Conservation (phyloP, 768 basidiomycete genomes). For the Hygrophorus russula region DNA sequence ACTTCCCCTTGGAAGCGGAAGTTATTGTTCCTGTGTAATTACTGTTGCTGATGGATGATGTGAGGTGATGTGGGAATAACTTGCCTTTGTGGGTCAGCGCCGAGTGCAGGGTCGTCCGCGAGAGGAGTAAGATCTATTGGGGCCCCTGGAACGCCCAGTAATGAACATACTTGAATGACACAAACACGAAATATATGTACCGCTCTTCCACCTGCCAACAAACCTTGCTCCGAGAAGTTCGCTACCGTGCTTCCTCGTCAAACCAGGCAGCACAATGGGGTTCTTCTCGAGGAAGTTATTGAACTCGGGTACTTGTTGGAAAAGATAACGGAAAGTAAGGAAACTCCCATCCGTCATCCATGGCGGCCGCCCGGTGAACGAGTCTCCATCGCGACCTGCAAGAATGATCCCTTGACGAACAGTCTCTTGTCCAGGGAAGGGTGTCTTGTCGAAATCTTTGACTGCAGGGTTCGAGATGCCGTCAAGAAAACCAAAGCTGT, state of each 20-base stretch:
- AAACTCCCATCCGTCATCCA: conserved; percentile 43
- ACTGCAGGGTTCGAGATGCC: conserved; percentile 41
- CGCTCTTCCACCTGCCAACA: conserved; percentile 46
- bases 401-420: conserved; percentile 33
- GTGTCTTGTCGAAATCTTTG: conserved; percentile 25
- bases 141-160: conserved; percentile 18
- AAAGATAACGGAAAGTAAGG: conserved; percentile 38
- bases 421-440: conserved; percentile 23
- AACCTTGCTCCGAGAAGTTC: conserved; percentile 44
- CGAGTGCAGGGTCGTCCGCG: conserved; percentile 27
- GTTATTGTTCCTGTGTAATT: conserved; percentile 25
- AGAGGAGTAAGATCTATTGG: conserved; percentile 34
- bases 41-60: neutral
- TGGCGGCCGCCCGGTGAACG: conserved; percentile 15
- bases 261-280: conserved; percentile 23
- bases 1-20: conserved; percentile 24
- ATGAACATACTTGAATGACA: too few relatives aligned
- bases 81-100: conserved; percentile 23
- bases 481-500: conserved; percentile 41
- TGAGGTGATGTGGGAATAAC: neutral
- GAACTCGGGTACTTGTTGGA: conserved; percentile 43
- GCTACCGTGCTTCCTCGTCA: conserved; percentile 29
- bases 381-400: conserved; percentile 32
- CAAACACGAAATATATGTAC: conserved; percentile 16
- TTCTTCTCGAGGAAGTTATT: conserved; percentile 32